A percentile compares a stretch with the other conserved stretches of the same genome.
phyloP scores from a whole-genome alignment of 192 early-diverging fungal genomes.

The Rhizoclosmatium globosum region DNA sequence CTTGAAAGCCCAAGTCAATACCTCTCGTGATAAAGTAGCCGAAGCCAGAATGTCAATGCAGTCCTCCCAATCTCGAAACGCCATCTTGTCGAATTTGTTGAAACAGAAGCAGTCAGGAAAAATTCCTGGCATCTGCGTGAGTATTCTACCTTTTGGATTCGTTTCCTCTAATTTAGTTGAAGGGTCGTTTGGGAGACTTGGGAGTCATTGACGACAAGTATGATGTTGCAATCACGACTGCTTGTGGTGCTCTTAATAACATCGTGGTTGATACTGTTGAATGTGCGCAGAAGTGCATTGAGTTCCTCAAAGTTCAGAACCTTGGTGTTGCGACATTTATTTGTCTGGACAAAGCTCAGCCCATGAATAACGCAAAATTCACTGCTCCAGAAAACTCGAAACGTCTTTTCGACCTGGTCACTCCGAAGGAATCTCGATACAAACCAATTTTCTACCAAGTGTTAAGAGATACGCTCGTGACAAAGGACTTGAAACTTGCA shows the following conservation, averaged over 20 bases:
- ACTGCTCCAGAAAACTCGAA: constrained; percentile 64
- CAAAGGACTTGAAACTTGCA: constrained; percentile 81
- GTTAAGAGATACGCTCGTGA: constrained; percentile 88
- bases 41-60: constrained; percentile 43
- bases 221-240: constrained; percentile 94
- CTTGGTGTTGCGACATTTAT: constrained; percentile 89
- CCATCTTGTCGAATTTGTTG: constrained; percentile 43
- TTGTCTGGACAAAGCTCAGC: constrained; percentile 78
- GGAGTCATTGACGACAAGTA: constrained; percentile 93
- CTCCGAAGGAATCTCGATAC: constrained; percentile 76
- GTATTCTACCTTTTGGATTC: neutral
- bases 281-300: constrained; percentile 86
- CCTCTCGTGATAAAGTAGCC: constrained; percentile 34
- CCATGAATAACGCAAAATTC: constrained; percentile 52
- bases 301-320: constrained; percentile 84
- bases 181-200: constrained; percentile 93
- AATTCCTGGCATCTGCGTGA: constrained; percentile 51
- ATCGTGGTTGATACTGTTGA: constrained; percentile 94
- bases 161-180: neutral
- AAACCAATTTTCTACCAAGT: constrained; percentile 86
- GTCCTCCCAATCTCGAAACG: constrained; percentile 37
- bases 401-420: constrained; percentile 90
- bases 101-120: constrained; percentile 47
- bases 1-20: constrained; percentile 4
- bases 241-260: constrained; percentile 81